phyloP scores from a whole-genome alignment of 192 early-diverging fungal species.

The Gryganskiella cystojenkinii region DNA sequence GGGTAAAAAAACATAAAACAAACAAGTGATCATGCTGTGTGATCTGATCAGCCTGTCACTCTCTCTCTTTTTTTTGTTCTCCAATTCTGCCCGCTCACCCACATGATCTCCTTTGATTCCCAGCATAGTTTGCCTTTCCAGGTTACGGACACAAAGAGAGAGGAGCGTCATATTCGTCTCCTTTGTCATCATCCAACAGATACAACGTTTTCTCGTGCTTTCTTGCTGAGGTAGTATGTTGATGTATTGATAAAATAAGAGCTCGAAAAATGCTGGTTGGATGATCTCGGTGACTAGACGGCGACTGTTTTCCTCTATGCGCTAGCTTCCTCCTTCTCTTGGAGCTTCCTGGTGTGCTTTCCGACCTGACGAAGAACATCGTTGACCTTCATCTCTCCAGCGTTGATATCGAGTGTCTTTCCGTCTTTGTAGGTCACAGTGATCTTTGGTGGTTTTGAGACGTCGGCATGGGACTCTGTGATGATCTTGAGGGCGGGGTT shows the following conservation, averaged over 20 bases:
- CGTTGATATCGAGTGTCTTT: slow-evolving; percentile 55
- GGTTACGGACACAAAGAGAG: no score
- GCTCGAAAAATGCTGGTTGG: neutral
- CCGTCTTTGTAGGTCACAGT: slow-evolving; percentile 62
- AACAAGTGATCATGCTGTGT: neutral
- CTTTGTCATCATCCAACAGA: no score
- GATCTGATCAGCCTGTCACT: slow-evolving; percentile 1
- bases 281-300: no score
- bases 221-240: no score
- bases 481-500: slow-evolving; percentile 61
- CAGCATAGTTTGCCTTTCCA: no score
- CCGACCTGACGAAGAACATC: slow-evolving; percentile 56
- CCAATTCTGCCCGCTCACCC: neutral
- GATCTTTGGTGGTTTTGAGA: slow-evolving; percentile 50
- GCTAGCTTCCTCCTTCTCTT: slow-evolving; percentile 62
- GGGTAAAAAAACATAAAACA: neutral
- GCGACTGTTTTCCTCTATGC: slow-evolving; percentile 54
- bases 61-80: neutral
- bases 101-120: neutral
- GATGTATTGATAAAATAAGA: no score
- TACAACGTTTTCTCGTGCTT: no score
- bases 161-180: no score
- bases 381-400: slow-evolving; percentile 61
- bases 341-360: slow-evolving; percentile 65
- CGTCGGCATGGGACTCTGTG: slow-evolving; percentile 57